phyloP scores from a whole-genome alignment of 108 stramenopile species.

The Cylindrotheca fusiformis region DNA sequence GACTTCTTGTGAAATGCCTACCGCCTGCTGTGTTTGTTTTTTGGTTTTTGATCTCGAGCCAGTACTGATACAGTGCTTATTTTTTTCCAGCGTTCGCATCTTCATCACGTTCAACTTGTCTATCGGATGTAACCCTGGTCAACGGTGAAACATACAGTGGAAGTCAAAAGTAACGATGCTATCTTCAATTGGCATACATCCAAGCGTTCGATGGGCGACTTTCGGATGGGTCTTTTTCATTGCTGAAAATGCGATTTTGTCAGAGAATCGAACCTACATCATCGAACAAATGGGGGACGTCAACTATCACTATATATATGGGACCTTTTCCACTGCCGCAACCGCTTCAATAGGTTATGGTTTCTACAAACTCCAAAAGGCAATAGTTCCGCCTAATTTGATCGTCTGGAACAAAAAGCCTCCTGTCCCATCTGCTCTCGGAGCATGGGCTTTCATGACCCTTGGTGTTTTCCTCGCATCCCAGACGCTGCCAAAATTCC shows the following conservation, averaged over 20 bases:
- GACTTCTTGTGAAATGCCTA: too few species aligned
- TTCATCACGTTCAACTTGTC: too few species aligned
- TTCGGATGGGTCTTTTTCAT: conserved; percentile 84
- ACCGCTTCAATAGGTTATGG: conserved; percentile 71
- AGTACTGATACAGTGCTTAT: too few species aligned
- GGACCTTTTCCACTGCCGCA: conserved; percentile 75
- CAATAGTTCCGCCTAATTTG: conserved; percentile 13
- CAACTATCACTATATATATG: conserved; percentile 71
- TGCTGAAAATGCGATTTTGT: conserved; percentile 81
- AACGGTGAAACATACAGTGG: too few species aligned
- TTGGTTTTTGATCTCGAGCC: too few species aligned
- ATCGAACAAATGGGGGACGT: conserved; percentile 72
- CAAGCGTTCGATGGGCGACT: conserved; percentile 65
- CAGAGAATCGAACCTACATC: conserved; percentile 83
- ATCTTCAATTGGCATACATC: background rate
- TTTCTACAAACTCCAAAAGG: conserved; percentile 49
- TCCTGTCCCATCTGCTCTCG: conserved; percentile 23
- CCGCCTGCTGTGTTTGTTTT: too few species aligned
- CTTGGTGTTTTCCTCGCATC: conserved; percentile 70
- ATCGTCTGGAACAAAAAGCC: conserved; percentile 15
- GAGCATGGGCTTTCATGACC: conserved; percentile 36
- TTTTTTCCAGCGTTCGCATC: too few species aligned
- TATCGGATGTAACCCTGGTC: too few species aligned
- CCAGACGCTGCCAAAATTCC: conserved; percentile 77
- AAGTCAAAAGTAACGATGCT: background rate